phyloP scores from a whole-genome alignment of 2,329 filamentous ascomycete species.

The Botryotinia globosa region DNA sequence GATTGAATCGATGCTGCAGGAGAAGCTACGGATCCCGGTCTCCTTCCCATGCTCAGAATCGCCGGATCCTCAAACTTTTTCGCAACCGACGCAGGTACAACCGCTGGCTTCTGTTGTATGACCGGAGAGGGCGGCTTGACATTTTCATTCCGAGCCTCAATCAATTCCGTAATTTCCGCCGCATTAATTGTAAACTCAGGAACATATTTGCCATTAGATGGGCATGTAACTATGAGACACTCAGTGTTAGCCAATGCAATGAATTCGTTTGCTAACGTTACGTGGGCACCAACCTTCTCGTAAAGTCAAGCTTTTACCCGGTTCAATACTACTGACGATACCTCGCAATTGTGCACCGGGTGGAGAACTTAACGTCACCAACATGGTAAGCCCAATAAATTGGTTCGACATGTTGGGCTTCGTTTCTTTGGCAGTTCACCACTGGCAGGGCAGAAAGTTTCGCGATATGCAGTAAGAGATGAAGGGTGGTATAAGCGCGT shows the following conservation, averaged over 20 bases:
- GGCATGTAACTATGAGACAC: constrained; percentile 32
- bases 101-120: constrained; percentile 8
- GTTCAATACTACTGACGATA: constrained; percentile 37
- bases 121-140: constrained; percentile 17
- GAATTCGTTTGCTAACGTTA: constrained; percentile 3
- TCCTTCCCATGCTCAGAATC: constrained; percentile 39
- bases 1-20: constrained; percentile 24
- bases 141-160: constrained; percentile 37
- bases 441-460: constrained; percentile 15
- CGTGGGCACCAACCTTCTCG: constrained; percentile 34
- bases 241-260: constrained; percentile 9
- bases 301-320: constrained; percentile 39
- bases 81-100: constrained; percentile 19
- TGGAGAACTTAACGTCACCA: constrained; percentile 39
- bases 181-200: constrained; percentile 38
- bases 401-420: constrained; percentile 35
- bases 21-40: constrained; percentile 35
- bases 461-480: constrained; percentile 12
- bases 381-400: constrained; percentile 40
- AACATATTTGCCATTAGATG: constrained; percentile 36
- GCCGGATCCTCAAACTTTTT: constrained; percentile 38
- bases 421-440: constrained; percentile 23
- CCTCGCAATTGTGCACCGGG: constrained; percentile 39
- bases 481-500: constrained; percentile 11
- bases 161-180: constrained; percentile 36